Percentiles rank a stretch among this genome's conserved stretches.
Evolutionary conservation across 257 asterid species (phyloP).

Genomic region (Solanum appendiculatum): DNA sequence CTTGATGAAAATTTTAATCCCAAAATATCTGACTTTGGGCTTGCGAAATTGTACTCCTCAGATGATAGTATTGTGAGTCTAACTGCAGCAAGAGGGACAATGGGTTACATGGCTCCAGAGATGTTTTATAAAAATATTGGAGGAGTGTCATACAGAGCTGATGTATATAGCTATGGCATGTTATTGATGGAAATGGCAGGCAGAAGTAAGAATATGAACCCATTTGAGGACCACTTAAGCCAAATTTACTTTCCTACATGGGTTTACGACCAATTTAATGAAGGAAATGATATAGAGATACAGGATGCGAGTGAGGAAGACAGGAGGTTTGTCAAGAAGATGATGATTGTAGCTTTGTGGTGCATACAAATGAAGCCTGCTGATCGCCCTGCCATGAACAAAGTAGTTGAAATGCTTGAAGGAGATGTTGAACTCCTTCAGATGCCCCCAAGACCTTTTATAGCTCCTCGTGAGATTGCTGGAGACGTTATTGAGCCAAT

Average conservation of each 20-base stretch:
- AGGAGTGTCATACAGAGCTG: slow-evolving; percentile 34
- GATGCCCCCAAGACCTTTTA: slow-evolving; percentile 35
- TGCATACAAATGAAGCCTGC: slow-evolving; percentile 42
- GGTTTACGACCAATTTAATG: slow-evolving; percentile 26
- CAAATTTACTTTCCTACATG: slow-evolving; percentile 38
- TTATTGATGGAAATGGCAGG: slow-evolving; percentile 42
- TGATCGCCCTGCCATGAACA: slow-evolving; percentile 36
- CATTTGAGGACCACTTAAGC: slow-evolving; percentile 10
- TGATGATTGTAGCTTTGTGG: slow-evolving; percentile 38
- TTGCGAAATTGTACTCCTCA: slow-evolving; percentile 22
- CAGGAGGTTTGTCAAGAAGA: slow-evolving; percentile 33
- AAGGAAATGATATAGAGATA: slow-evolving; percentile 23
- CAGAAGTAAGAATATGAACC: slow-evolving; percentile 18
- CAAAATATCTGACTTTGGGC: slow-evolving; percentile 36
- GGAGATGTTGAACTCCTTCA: slow-evolving; percentile 15
- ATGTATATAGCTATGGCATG: slow-evolving; percentile 57
- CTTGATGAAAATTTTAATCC: slow-evolving; percentile 32
- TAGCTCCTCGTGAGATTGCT: slow-evolving; percentile 7
- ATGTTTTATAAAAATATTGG: slow-evolving; percentile 26
- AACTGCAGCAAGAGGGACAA: slow-evolving; percentile 25
- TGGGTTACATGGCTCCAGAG: slow-evolving; percentile 39
- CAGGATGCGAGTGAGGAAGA: slow-evolving; percentile 24
- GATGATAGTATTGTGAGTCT: slow-evolving; percentile 7
- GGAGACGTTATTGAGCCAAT: not conserved
- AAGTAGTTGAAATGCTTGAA: slow-evolving; percentile 46